Conservation (phyloP, 768 basidiomycete genomes). For the Leccinum obscurum region DNA sequence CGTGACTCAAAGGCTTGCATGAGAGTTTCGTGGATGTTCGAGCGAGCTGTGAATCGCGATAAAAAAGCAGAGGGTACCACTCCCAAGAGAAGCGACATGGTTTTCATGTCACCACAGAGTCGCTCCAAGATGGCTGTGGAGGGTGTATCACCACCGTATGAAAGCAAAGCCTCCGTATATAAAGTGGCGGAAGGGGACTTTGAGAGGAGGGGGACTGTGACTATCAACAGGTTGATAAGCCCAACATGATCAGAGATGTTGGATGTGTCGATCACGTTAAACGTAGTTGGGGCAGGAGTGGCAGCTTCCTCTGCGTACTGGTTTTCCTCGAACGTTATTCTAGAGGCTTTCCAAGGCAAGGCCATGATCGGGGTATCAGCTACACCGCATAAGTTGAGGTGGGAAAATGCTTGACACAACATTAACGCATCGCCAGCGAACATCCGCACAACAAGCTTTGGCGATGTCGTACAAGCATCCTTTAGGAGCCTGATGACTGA, state of each 20-base stretch:
- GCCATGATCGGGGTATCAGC: conserved; percentile 19
- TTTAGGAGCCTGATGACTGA: conserved; percentile 18
- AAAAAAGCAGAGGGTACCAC: conserved; percentile 27
- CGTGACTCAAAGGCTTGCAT: background rate
- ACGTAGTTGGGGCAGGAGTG: conserved; percentile 26
- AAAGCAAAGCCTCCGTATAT: conserved; percentile 31
- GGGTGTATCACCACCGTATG: conserved; percentile 6
- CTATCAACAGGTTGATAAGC: conserved; percentile 28
- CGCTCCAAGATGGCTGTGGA: conserved; percentile 22
- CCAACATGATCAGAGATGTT: conserved; percentile 34
- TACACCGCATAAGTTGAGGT: conserved; percentile 7
- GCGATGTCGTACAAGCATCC: background rate
- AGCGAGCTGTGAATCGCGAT: conserved; percentile 31
- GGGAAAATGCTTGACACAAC: conserved; percentile 28
- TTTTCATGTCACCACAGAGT: conserved; percentile 30
- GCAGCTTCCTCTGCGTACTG: conserved; percentile 20
- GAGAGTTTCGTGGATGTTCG: conserved; percentile 26
- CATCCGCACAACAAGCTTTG: conserved; percentile 26
- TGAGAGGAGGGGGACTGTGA: conserved; percentile 25
- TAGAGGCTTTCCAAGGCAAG: conserved; percentile 27
- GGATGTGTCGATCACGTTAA: conserved; percentile 37
- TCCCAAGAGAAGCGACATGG: conserved; percentile 29
- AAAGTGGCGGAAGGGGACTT: conserved; percentile 25
- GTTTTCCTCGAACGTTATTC: conserved; percentile 22
- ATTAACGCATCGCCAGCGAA: conserved; percentile 32